A percentile compares a stretch with the other conserved stretches of the same genome.
phyloP scores from a whole-genome alignment of 768 basidiomycete species.

The Boletellus emodensis region DNA sequence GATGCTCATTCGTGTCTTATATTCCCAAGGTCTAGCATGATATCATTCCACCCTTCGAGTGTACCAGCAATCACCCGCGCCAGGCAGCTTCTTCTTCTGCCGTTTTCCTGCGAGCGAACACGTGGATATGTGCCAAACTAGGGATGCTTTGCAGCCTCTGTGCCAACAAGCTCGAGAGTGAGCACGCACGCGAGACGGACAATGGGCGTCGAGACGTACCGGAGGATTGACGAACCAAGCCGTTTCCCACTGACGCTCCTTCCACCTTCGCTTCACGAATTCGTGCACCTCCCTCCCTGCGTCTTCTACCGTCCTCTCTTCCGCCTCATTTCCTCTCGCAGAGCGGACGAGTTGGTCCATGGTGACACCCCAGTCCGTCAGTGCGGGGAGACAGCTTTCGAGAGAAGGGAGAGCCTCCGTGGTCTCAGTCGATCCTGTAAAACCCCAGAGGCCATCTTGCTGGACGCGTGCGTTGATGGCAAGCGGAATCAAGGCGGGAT shows the following conservation, averaged over 20 bases:
- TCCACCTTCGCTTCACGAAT: constrained; percentile 67
- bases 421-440: constrained; percentile 57
- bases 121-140: constrained; percentile 80
- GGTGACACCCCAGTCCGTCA: constrained; percentile 70
- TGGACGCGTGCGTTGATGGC: constrained; percentile 54
- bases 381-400: constrained; percentile 52
- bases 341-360: constrained; percentile 56
- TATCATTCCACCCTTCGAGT: neutral
- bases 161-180: neutral
- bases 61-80: constrained; percentile 6
- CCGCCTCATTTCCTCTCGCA: constrained; percentile 45
- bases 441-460: constrained; percentile 80
- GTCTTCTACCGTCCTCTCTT: constrained; percentile 45
- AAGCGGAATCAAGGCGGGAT: constrained; percentile 49
- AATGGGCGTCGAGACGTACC: constrained; percentile 38
- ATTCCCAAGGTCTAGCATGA: constrained; percentile 3
- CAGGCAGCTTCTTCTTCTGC: constrained; percentile 18
- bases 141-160: constrained; percentile 81
- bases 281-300: constrained; percentile 57
- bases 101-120: constrained; percentile 67
- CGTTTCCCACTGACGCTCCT: constrained; percentile 76
- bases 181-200: neutral
- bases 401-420: constrained; percentile 60
- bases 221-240: constrained; percentile 91
- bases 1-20: constrained; percentile 3